Conservation (phyloP, 257 asterid species). For the Solanum chmielewskii region DNA sequence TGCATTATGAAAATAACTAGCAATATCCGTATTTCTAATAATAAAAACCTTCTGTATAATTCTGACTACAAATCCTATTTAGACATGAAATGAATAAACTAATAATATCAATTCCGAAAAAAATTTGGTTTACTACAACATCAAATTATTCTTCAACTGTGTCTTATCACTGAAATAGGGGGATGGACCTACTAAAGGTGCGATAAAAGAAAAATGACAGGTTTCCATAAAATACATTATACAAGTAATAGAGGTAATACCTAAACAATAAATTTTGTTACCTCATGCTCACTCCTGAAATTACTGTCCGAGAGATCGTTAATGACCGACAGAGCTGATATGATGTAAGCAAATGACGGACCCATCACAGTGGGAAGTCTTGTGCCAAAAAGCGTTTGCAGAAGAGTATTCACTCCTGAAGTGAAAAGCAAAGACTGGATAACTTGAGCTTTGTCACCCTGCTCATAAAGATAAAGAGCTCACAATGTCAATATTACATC, state of each 20-base stretch:
- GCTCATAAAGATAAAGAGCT: slow-evolving; percentile 5
- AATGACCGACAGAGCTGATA: slow-evolving; percentile 60
- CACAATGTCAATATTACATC: background rate
- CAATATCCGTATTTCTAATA: background rate
- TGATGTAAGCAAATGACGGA: slow-evolving; percentile 75
- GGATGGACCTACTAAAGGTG: background rate
- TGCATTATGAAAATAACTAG: background rate
- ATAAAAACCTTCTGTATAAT: background rate
- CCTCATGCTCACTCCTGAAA: slow-evolving; percentile 50
- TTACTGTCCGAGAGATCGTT: slow-evolving; percentile 44
- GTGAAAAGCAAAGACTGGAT: slow-evolving; percentile 84
- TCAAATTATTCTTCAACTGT: background rate
- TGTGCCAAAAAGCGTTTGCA: slow-evolving; percentile 86
- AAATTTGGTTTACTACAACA: background rate
- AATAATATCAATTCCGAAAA: background rate
- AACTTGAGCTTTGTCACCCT: slow-evolving; percentile 93
- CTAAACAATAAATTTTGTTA: slow-evolving; percentile 13
- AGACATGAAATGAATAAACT: background rate
- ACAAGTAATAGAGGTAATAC: background rate
- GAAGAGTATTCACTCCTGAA: slow-evolving; percentile 82
- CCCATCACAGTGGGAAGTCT: slow-evolving; percentile 98
- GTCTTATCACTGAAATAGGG: background rate
- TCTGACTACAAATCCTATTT: background rate
- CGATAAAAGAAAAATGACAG: background rate
- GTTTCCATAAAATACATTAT: background rate